A percentile compares a stretch with the other conserved stretches of the same genome.
These are phyloP conservation scores for Penicillium subrubescens DNA, from an alignment of 495 filamentous ascomycete species.

Conservation along the genomic window DNA sequence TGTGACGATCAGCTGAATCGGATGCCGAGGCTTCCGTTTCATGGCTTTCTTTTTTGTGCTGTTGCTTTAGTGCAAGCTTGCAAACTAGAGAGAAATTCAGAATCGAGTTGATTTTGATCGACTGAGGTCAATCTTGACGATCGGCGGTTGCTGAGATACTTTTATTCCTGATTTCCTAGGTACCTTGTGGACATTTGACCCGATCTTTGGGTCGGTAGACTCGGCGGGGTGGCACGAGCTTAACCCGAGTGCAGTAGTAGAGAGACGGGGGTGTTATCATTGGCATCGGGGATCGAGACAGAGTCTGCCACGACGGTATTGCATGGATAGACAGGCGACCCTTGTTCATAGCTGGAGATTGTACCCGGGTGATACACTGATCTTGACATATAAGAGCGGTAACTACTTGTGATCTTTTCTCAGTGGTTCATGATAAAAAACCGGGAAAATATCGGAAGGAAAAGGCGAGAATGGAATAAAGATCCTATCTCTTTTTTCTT, in stretches of 20 bases:
- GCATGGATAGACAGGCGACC: neutral
- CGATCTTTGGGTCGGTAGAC: constrained; percentile 15
- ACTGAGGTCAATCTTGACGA: constrained; percentile 12
- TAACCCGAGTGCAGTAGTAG: constrained; percentile 10
- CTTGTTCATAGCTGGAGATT: neutral
- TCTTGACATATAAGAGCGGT: neutral
- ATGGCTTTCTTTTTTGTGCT: neutral
- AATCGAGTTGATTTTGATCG: constrained; percentile 6
- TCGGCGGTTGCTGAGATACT: constrained; percentile 16
- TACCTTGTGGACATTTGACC: constrained; percentile 33
- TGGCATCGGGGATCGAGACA: neutral
- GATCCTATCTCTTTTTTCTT: too few species aligned
- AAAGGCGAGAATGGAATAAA: neutral
- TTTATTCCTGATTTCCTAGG: constrained; percentile 27
- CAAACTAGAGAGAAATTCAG: neutral
- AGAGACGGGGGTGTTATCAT: neutral
- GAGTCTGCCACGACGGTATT: constrained; percentile 1
- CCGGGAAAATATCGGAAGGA: neutral
- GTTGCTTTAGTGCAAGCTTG: neutral
- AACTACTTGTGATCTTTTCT: neutral
- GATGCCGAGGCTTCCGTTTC: neutral
- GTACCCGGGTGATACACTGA: neutral
- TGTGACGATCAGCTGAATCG: neutral
- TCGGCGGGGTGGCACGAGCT: constrained; percentile 15
- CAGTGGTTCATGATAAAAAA: too few species aligned